Evolutionary conservation across 257 asterid genomes (phyloP), one percentile per base, ranked within the genome.

Genomic region (Solanum sparsipilum): DNA sequence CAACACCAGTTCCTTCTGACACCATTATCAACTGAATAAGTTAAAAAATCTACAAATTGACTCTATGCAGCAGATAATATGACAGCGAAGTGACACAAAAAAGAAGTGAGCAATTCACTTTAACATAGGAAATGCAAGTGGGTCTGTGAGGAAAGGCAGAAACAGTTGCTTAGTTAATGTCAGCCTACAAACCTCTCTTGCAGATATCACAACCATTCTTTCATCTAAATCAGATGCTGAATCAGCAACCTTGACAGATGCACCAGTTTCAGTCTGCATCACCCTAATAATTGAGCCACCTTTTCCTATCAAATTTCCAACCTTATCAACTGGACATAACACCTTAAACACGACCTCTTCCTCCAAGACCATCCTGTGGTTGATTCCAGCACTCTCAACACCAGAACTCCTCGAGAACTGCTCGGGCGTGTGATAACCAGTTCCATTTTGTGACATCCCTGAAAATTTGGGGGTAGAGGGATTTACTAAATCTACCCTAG

Each of bases 251-350:
- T 73, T 88, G 84, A 88, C 63, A 72, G 90, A 88, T 52, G 90
- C 90, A 84, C 90, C 90, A 58, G 90, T 88, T 58, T 88, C 90
- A 70, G 38, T 63, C 85, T 88, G 76, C 32, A 88, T 84, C 48
- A 41, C 68, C 15, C 88, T 86, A n/a, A 88, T 65, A 39, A 88
- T 20, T n/a, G 90, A 36, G 52, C 90, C 90, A 35, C 90, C 90
- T 84, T 88, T 88, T 72, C 90, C 90, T 36, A 88, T 88, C 72
- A 88, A 56, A 38, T 60, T 88, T 41, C 90, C 90, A 74, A 88
- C 90, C 75, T 88, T 88, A 27, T 88, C 90, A 84, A 58, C 88
- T 13, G 86, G 87, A 84, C 90, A 88, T 84, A 88, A 84, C 74
- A 88, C n/a, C 88, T 83, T 88, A 73, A 88, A 88, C 27, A 88